Evolutionary conservation across 345 rosid genomes (phyloP), one percentile per base, ranked within the genome.

Genomic region (Boechera divaricarpa): DNA sequence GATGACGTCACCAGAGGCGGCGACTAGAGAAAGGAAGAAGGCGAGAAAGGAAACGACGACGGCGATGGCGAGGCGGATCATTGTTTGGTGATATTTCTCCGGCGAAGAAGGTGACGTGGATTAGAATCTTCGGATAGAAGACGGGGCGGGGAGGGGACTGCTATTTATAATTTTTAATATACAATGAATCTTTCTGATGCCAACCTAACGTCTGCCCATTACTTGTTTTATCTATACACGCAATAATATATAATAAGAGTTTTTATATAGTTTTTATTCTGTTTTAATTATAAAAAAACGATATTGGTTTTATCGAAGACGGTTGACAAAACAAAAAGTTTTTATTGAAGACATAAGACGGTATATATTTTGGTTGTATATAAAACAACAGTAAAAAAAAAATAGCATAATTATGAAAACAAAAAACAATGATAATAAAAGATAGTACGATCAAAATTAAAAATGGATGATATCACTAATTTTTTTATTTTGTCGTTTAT

Each of bases 1-100:
- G 65, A 92, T 79, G 47, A 82, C 75, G 51, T 81, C 86, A 8
- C 69, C 67, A 39, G 81, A 86, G 45, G 80, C n/a, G 9, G 73
- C 68, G 58, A 63, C 63, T 48, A 69, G 83, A 38, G 75, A 11
- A 28, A 79, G 63, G 45, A 79, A 29, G 29, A 86, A 32, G 53
- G 15, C 6, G 69, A 85, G 77, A 57, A 83, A 44, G 18, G 77
- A 6, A 39, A 82, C 39, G 70, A 53, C 63, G 73, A 75, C 63
- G 58, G 52, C 31, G 42, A 75, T 60, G 58, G 52, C 31, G 42
- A 75, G 58, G 12, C 70, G 70, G 56, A 80, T 63, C 90, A 86
- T 87, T 33, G 29, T 53, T 38, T 3, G 12, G 45, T 24, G 13
- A n/a, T 12, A 33, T 33, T 52, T 56, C 10, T 10, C 31, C 45